Evolutionary conservation across 2,329 filamentous ascomycete species (phyloP), one percentile per base, ranked within the genome.

Genomic region (Pseudomassariella vexata): DNA sequence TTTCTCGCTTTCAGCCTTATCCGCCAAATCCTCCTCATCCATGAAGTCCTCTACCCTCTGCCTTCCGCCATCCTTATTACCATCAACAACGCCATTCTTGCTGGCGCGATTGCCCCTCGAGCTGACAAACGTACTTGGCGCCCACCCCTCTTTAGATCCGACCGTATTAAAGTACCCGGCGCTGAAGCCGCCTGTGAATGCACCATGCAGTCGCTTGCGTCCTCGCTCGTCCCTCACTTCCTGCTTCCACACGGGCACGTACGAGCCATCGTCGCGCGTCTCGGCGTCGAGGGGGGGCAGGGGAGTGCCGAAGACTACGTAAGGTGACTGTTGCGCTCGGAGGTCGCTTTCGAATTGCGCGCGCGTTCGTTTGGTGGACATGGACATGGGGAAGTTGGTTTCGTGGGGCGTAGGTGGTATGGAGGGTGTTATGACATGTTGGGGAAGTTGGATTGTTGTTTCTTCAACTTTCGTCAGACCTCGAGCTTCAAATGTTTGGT

Each of bases 131-230:
- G 85, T 83, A 15, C 86, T 80, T 2, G 92, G 92, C 1, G 86
- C 82, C 90, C 90, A 98, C 65, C 92, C 92, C 68, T 98, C 90
- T 60, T 96, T 96, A 35, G 90, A 95, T 32, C 92, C 92, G 46
- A 96, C 92, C 5, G 89, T 95, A 57, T 98, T 98, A 65, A 92
- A 96, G 62, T 96, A 95, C 46, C 92, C 92, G 66, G 92, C 92
- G 66, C 88, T 95, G 65, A 85, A 98, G 19, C 92, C 92, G 47
- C 92, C 92, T 2, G 88, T 95, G 53, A 98, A 98, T 41, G 92
- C 92, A 42, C 92, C 92, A 59, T 98, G 92, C 4, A 98, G 70
- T 33, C 92, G 78, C 60, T 94, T 90, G 47, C 89, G 73, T 11
- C 92, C 92, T 44, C 80, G 80, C 53, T 95, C 92, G 60, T 98